A percentile compares a stretch with the other conserved stretches of the same genome.
phyloP scores from a whole-genome alignment of 805 yeast species.

The Maudiozyma bulderi region DNA sequence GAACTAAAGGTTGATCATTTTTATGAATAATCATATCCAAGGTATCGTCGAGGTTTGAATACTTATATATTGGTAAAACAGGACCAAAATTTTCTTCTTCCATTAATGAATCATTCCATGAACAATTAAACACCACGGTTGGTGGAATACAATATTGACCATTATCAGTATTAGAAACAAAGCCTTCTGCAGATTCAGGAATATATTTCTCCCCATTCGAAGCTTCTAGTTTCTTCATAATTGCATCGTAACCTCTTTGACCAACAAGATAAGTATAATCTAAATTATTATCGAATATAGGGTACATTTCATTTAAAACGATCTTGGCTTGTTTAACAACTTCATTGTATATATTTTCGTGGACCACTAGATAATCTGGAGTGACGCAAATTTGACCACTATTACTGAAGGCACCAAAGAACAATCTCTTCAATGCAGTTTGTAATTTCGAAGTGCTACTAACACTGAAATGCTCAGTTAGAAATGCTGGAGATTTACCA shows the following conservation, averaged over 20 bases:
- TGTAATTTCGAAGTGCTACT: constrained; percentile 27
- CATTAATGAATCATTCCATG: constrained; percentile 65
- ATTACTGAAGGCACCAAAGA: constrained; percentile 71
- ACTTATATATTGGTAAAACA: constrained; percentile 61
- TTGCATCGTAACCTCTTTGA: constrained; percentile 41
- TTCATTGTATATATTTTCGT: constrained; percentile 43
- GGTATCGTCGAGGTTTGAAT: constrained; percentile 36
- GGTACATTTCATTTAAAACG: constrained; percentile 37
- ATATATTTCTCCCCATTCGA: constrained; percentile 39
- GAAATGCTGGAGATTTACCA: constrained; percentile 81
- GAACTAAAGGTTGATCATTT: constrained; percentile 75
- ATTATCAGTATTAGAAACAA: background rate
- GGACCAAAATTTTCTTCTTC: constrained; percentile 78
- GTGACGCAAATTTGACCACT: constrained; percentile 90
- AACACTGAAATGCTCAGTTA: constrained; percentile 42
- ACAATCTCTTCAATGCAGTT: constrained; percentile 49
- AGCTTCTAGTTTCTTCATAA: constrained; percentile 33
- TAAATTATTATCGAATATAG: constrained; percentile 27
- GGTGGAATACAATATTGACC: constrained; percentile 53
- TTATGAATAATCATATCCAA: constrained; percentile 34
- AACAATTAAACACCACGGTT: constrained; percentile 55
- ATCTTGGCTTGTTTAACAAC: constrained; percentile 36
- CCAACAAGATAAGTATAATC: constrained; percentile 58
- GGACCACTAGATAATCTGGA: constrained; percentile 73
- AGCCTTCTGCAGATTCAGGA: constrained; percentile 1